A percentile compares a stretch with the other conserved stretches of the same genome.
Conservation (phyloP, 257 asterid genomes). For the Parsonsia alboflavescens region DNA sequence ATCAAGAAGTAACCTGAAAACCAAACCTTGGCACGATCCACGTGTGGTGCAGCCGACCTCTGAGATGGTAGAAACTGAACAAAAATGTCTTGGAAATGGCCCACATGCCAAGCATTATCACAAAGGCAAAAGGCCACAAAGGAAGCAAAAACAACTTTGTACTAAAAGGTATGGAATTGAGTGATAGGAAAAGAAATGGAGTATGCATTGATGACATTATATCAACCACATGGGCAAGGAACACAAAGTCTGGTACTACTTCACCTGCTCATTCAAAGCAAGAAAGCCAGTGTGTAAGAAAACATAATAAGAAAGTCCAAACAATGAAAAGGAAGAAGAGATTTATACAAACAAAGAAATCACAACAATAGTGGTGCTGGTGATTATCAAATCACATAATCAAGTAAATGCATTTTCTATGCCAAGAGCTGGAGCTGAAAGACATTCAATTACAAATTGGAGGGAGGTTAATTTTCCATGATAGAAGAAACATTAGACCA, state of each 20-base stretch:
- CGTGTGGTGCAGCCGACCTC: conserved; percentile 67
- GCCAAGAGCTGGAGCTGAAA: not conserved
- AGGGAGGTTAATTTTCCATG: not conserved
- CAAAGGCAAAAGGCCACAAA: conserved; percentile 56
- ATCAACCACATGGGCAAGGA: conserved; percentile 83
- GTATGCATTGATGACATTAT: conserved; percentile 69
- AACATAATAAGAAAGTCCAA: not conserved
- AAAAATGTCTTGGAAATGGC: conserved; percentile 70
- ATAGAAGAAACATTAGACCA: not conserved
- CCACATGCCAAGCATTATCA: conserved; percentile 79
- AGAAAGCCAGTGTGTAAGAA: not conserved
- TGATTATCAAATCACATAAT: not conserved
- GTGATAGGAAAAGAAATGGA: conserved; percentile 65
- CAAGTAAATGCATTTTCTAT: not conserved
- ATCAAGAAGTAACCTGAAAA: conserved; percentile 54
- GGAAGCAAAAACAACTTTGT: conserved; percentile 64
- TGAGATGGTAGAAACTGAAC: conserved; percentile 61
- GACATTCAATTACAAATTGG: not conserved
- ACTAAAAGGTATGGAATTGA: conserved; percentile 70
- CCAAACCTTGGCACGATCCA: conserved; percentile 93
- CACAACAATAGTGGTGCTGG: not conserved
- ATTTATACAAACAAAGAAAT: not conserved
- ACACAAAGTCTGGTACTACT: conserved; percentile 85
- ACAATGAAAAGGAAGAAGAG: not conserved
- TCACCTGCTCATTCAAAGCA: conserved; percentile 40